phyloP scores from a whole-genome alignment of 495 filamentous ascomycete species.

The Thozetella sp. region DNA sequence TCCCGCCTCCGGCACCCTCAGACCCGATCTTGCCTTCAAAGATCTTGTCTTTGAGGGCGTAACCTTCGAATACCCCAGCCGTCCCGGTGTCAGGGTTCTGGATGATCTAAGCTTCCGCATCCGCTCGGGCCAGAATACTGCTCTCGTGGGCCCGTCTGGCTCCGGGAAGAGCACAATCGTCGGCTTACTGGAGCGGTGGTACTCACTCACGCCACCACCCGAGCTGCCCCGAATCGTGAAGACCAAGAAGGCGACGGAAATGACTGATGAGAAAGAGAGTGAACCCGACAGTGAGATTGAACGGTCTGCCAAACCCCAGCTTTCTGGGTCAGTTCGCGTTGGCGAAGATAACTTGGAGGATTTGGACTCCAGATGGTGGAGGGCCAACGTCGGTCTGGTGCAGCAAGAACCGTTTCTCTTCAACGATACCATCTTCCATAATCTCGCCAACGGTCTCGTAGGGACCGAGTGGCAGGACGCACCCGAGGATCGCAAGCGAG shows the following conservation, averaged over 20 bases:
- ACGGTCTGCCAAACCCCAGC: conserved; percentile 12
- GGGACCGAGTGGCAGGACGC: conserved; percentile 56
- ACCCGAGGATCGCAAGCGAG: conserved; percentile 42
- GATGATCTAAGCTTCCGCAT: conserved; percentile 53
- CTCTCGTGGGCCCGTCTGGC: conserved; percentile 78
- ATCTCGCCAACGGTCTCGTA: conserved; percentile 60
- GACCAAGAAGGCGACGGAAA: background rate
- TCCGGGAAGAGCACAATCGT: conserved; percentile 73
- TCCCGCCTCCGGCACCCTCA: conserved; percentile 36
- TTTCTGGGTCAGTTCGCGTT: conserved; percentile 43
- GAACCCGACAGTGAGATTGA: background rate
- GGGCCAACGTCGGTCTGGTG: conserved; percentile 61
- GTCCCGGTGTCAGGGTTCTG: conserved; percentile 59
- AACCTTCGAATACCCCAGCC: conserved; percentile 64
- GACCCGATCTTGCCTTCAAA: conserved; percentile 33
- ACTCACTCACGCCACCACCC: conserved; percentile 36
- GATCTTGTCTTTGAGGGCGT: conserved; percentile 58
- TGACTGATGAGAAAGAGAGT: background rate
- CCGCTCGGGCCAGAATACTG: conserved; percentile 80
- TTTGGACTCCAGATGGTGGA: conserved; percentile 59
- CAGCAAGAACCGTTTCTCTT: conserved; percentile 71
- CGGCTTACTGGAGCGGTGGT: conserved; percentile 61
- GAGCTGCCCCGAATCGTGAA: background rate
- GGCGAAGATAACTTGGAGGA: conserved; percentile 49
- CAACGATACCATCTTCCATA: conserved; percentile 63